These are phyloP conservation scores for Phaeotremella fagi DNA, from an alignment of 768 basidiomycete genomes.

Conservation along the genomic window DNA sequence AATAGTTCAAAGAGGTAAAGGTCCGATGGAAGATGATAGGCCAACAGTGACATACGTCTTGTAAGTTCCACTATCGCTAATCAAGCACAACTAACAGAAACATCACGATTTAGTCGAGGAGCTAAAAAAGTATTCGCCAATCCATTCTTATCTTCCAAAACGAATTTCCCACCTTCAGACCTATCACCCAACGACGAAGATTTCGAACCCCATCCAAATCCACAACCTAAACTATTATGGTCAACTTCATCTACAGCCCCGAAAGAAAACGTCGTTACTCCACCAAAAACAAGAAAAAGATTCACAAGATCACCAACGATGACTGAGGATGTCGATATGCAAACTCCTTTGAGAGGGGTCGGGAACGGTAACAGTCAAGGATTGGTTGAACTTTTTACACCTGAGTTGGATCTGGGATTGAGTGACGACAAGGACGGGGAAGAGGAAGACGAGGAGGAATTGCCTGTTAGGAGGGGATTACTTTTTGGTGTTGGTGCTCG, in stretches of 20 bases:
- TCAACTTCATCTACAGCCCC: constrained; percentile 10
- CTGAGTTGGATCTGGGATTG: constrained; percentile 4
- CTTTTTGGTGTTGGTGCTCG: constrained; percentile 10
- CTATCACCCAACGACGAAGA: constrained; percentile 28
- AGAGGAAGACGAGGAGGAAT: constrained; percentile 14
- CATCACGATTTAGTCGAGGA: constrained; percentile 15
- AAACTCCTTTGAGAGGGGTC: constrained; percentile 1
- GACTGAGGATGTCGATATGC: neutral
- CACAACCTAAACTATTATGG: constrained; percentile 35
- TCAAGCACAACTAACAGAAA: neutral
- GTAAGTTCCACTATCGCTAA: neutral
- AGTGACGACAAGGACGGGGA: constrained; percentile 2
- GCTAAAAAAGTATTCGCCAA: constrained; percentile 38
- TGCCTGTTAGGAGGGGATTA: constrained; percentile 19
- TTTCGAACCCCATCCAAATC: constrained; percentile 33
- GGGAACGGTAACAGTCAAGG: neutral
- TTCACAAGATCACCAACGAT: neutral
- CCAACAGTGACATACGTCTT: constrained; percentile 40
- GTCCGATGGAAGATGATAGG: constrained; percentile 16
- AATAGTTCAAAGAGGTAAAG: constrained; percentile 2
- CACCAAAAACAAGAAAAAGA: neutral
- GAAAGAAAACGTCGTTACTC: neutral
- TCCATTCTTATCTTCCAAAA: constrained; percentile 18
- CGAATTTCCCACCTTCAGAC: constrained; percentile 15
- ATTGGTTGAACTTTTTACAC: neutral